Evolutionary conservation across 257 asterid species (phyloP).

Genomic region (Verbena officinalis): DNA sequence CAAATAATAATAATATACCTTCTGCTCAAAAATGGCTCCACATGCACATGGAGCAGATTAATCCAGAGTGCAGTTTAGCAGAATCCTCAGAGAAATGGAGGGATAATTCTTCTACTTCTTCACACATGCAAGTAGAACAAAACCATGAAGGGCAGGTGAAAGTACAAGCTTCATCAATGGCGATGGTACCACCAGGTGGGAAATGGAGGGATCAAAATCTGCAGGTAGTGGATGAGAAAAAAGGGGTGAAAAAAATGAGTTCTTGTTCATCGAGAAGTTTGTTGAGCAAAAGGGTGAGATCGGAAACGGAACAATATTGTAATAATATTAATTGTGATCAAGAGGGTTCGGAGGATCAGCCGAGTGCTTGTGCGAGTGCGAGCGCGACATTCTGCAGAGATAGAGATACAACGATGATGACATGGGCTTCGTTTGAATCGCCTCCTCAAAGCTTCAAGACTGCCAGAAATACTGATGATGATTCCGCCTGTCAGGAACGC

Average conservation of each 20-base stretch:
- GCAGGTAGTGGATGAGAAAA: too few relatives aligned
- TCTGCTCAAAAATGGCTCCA: neutral
- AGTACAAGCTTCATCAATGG: too few relatives aligned
- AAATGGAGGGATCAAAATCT: slow-evolving; percentile 11
- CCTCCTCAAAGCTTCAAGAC: slow-evolving; percentile 46
- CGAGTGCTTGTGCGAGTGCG: slow-evolving; percentile 52
- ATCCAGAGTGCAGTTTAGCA: neutral
- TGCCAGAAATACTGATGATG: slow-evolving; percentile 43
- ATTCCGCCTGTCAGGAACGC: slow-evolving; percentile 52
- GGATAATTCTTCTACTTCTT: too few relatives aligned
- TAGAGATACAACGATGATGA: slow-evolving; percentile 44
- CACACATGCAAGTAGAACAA: too few relatives aligned
- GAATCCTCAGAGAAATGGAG: neutral
- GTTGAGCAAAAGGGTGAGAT: slow-evolving; percentile 41
- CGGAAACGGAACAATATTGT: slow-evolving; percentile 30
- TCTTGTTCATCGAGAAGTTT: neutral
- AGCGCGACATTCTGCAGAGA: slow-evolving; percentile 49
- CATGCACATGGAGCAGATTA: neutral
- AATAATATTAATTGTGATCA: too few relatives aligned
- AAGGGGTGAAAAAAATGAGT: too few relatives aligned
- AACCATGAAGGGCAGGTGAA: too few relatives aligned
- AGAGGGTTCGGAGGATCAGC: slow-evolving; percentile 31
- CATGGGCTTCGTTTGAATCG: slow-evolving; percentile 64
- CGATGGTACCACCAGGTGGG: neutral
- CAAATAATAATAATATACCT: neutral